A percentile compares a stretch with the other conserved stretches of the same genome.
These are phyloP conservation scores for Emergomyces pasteurianus DNA, from an alignment of 2,329 filamentous ascomycete species.

Conservation along the genomic window DNA sequence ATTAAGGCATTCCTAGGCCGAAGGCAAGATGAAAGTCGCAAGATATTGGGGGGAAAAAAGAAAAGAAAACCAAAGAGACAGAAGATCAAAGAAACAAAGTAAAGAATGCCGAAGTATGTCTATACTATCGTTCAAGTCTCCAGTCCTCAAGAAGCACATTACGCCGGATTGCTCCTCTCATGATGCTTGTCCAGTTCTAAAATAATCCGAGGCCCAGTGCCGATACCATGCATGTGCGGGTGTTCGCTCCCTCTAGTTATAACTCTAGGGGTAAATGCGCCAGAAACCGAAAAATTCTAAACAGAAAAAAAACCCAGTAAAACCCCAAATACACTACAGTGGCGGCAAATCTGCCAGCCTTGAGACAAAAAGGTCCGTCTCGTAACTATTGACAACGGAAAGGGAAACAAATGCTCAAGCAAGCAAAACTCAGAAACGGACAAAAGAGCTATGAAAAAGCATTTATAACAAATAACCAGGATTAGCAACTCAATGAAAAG, in stretches of 20 bases:
- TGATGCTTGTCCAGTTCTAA: conserved; percentile 12
- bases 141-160: conserved; percentile 19
- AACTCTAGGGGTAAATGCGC: not conserved
- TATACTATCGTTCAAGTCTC: conserved; percentile 17
- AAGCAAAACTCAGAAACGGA: not conserved
- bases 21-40: not conserved
- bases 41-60: not conserved
- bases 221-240: not conserved
- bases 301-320: not conserved
- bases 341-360: not conserved
- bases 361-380: not conserved
- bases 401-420: not conserved
- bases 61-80: not conserved
- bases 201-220: conserved; percentile 1
- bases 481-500: not conserved
- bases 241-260: not conserved
- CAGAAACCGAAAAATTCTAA: not conserved
- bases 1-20: not conserved
- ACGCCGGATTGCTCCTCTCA: conserved; percentile 14
- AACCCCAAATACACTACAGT: not conserved
- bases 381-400: not conserved
- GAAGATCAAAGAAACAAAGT: not conserved
- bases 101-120: not conserved
- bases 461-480: not conserved
- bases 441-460: not conserved